These are phyloP conservation scores for Populus ilicifolia DNA, from an alignment of 345 rosid genomes.

Conservation along the genomic window DNA sequence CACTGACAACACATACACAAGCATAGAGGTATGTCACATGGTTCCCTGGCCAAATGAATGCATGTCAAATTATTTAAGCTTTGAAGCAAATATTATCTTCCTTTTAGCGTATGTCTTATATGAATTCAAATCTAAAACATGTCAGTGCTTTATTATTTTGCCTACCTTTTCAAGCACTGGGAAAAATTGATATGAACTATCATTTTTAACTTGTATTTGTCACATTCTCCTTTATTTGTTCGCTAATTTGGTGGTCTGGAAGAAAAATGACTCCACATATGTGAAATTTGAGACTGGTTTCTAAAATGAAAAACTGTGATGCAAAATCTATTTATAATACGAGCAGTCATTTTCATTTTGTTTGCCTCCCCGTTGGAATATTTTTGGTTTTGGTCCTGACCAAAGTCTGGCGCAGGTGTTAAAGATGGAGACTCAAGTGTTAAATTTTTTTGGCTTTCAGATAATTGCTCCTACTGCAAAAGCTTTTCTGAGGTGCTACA, in stretches of 20 bases:
- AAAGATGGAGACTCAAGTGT: constrained; percentile 63
- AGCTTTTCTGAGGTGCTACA: constrained; percentile 74
- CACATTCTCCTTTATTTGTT: neutral
- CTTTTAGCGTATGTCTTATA: neutral
- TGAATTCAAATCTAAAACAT: neutral
- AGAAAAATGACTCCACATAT: neutral
- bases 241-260: neutral
- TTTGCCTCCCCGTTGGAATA: neutral
- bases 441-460: constrained; percentile 67
- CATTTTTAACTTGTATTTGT: neutral
- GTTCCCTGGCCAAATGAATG: neutral
- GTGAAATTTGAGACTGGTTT: neutral
- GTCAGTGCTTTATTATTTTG: neutral
- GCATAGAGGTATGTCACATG: constrained; percentile 51
- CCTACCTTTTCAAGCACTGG: neutral
- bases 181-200: neutral
- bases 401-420: constrained; percentile 46
- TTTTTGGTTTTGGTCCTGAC: constrained; percentile 7
- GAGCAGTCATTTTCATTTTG: neutral
- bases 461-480: constrained; percentile 66
- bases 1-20: constrained; percentile 79
- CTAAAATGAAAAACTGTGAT: neutral
- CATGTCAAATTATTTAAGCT: neutral
- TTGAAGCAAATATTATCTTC: neutral
- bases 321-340: neutral